Evolutionary conservation across 2,329 filamentous ascomycete genomes (phyloP).

Genomic region (Diaporthe citriasiana): DNA sequence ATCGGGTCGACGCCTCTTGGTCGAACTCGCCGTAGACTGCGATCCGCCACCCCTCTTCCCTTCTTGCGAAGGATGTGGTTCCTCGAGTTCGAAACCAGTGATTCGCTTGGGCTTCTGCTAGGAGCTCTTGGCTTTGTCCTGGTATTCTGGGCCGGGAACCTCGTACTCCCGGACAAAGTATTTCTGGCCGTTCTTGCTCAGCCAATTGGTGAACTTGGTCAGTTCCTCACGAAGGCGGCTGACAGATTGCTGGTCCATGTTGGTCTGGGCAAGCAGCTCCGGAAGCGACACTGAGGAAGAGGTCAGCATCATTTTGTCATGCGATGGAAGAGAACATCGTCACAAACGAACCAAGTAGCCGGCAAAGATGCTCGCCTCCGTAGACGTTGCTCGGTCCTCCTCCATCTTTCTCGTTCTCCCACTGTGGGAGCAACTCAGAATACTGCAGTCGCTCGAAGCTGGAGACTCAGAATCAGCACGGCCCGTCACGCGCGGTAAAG

Average conservation of each 20-base stretch:
- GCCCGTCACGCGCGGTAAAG: neutral
- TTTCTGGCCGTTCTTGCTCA: constrained; percentile 79
- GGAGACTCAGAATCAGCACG: constrained; percentile 2
- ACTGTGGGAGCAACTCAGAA: constrained; percentile 79
- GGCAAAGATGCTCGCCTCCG: constrained; percentile 90
- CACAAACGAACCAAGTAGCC: constrained; percentile 82
- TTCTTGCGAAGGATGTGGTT: neutral
- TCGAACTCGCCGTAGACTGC: neutral
- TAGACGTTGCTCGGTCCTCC: constrained; percentile 81
- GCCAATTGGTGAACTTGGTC: constrained; percentile 86
- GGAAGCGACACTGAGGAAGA: constrained; percentile 80
- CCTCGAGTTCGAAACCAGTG: constrained; percentile 14
- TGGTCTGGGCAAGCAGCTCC: constrained; percentile 95
- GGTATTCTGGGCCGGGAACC: constrained; percentile 78
- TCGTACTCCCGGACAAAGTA: constrained; percentile 87
- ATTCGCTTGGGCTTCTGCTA: constrained; percentile 29
- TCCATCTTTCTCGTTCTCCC: constrained; percentile 75
- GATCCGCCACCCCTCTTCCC: constrained; percentile 5
- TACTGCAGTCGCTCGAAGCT: constrained; percentile 95
- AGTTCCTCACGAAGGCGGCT: constrained; percentile 91
- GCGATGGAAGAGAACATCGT: neutral
- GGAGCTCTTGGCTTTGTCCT: constrained; percentile 69
- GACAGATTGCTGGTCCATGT: constrained; percentile 95
- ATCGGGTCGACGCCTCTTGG: constrained; percentile 3
- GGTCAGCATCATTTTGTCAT: neutral